Conservation (phyloP, 2,329 filamentous ascomycete species). For the Sphaerulina vaccinii region DNA sequence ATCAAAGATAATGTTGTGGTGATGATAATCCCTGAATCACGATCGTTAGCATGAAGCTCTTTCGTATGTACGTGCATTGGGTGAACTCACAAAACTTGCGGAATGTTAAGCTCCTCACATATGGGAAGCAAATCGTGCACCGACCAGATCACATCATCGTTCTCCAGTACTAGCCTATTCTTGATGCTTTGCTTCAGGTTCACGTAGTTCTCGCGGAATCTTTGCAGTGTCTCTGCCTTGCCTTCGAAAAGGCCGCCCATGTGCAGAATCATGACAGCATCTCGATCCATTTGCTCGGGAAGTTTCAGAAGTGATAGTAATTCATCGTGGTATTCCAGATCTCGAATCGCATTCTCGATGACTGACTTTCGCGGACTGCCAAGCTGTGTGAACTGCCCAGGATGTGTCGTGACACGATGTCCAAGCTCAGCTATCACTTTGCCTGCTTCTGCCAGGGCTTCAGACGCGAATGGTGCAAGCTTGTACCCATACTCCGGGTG, state of each 20-base stretch:
- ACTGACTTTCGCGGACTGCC: conserved; percentile 79
- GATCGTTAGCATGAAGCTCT: not conserved
- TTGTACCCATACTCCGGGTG: conserved; percentile 81
- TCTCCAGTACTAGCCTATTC: conserved; percentile 81
- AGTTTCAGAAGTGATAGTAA: conserved; percentile 74
- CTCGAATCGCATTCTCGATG: conserved; percentile 71
- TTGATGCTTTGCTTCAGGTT: conserved; percentile 69
- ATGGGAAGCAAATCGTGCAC: conserved; percentile 86
- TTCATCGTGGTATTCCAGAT: conserved; percentile 86
- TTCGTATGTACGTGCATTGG: not conserved
- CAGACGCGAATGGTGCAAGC: conserved; percentile 77
- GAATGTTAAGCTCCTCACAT: conserved; percentile 92
- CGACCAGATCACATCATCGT: conserved; percentile 91
- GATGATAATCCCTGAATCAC: conserved; percentile 72
- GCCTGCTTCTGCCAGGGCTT: conserved; percentile 73
- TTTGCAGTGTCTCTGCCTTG: conserved; percentile 72
- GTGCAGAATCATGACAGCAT: conserved; percentile 92
- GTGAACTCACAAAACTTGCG: conserved; percentile 64
- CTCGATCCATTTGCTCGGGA: conserved; percentile 72
- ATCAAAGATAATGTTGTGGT: conserved; percentile 93
- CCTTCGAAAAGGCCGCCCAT: conserved; percentile 90
- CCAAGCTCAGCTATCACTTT: conserved; percentile 73
- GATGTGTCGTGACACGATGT: conserved; percentile 85
- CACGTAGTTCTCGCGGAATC: conserved; percentile 75
- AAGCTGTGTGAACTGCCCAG: conserved; percentile 88